Percentiles rank a stretch among this genome's conserved stretches.
Evolutionary conservation across 768 basidiomycete species (phyloP).

Genomic region (Boletus pseudopeckii): DNA sequence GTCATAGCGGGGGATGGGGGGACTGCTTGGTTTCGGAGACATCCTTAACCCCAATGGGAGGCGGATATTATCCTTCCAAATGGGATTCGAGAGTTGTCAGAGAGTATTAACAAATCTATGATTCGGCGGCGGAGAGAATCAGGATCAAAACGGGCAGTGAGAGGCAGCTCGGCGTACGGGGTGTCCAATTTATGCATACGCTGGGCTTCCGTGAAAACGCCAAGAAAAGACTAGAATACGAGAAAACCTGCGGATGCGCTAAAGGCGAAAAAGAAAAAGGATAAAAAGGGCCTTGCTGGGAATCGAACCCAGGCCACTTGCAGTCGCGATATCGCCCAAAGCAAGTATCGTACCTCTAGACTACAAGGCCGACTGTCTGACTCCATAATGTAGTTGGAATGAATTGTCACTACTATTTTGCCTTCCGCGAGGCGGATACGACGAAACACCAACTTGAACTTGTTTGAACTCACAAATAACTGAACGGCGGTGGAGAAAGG

Average conservation of each 20-base stretch:
- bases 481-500: no score
- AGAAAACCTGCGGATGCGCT: no score
- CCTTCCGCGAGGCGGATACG: no score
- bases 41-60: not conserved
- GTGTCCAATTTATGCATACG: not conserved
- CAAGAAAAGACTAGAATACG: not conserved
- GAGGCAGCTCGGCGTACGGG: no score
- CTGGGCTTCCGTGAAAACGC: not conserved
- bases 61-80: not conserved
- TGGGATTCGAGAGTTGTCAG: not conserved
- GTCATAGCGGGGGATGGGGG: no score
- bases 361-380: slow-evolving; percentile 25
- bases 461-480: no score
- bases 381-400: rapidly evolving
- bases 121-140: not conserved
- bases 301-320: slow-evolving; percentile 42
- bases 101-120: not conserved
- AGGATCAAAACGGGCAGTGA: not conserved
- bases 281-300: slow-evolving; percentile 35
- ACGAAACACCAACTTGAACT: no score
- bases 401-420: not conserved
- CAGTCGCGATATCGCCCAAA: slow-evolving; percentile 22
- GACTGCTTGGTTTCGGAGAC: not conserved
- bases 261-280: not conserved
- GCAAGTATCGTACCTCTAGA: slow-evolving; percentile 37